phyloP scores from a whole-genome alignment of 2,329 filamentous ascomycete species.

The Clarireedia hainanense region DNA sequence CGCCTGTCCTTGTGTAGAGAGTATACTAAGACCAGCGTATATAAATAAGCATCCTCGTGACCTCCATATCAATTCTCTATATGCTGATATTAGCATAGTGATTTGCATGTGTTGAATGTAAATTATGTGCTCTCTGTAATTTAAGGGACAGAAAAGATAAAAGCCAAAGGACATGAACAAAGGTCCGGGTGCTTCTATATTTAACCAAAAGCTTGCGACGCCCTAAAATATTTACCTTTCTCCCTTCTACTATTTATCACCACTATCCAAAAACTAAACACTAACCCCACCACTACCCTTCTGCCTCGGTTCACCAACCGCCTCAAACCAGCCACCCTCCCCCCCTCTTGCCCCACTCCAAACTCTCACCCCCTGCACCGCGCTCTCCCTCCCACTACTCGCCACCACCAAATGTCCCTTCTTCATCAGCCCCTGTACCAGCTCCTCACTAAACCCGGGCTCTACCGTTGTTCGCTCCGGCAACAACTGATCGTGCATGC shows the following conservation, averaged over 20 bases:
- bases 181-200: too few relatives aligned
- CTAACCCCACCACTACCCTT: conserved; percentile 37
- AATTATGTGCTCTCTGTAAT: too few relatives aligned
- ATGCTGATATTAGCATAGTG: too few relatives aligned
- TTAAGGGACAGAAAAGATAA: too few relatives aligned
- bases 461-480: conserved; percentile 65
- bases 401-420: conserved; percentile 67
- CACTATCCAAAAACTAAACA: not conserved
- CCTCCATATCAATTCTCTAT: too few relatives aligned
- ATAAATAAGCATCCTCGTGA: too few relatives aligned
- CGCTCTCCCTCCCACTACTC: conserved; percentile 54
- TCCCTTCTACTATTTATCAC: not conserved
- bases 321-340: conserved; percentile 74
- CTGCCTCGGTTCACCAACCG: conserved; percentile 69
- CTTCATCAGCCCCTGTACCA: conserved; percentile 52
- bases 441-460: conserved; percentile 56
- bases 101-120: too few relatives aligned
- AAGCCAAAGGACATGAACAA: too few relatives aligned
- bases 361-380: conserved; percentile 62
- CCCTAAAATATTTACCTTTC: too few relatives aligned
- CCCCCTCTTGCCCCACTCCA: conserved; percentile 58
- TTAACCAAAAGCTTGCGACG: too few relatives aligned
- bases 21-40: too few relatives aligned
- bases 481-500: conserved; percentile 76
- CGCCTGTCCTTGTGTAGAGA: too few relatives aligned